Evolutionary conservation across 2,329 filamentous ascomycete species (phyloP).

Genomic region (Neopestalotiopsis rosae): DNA sequence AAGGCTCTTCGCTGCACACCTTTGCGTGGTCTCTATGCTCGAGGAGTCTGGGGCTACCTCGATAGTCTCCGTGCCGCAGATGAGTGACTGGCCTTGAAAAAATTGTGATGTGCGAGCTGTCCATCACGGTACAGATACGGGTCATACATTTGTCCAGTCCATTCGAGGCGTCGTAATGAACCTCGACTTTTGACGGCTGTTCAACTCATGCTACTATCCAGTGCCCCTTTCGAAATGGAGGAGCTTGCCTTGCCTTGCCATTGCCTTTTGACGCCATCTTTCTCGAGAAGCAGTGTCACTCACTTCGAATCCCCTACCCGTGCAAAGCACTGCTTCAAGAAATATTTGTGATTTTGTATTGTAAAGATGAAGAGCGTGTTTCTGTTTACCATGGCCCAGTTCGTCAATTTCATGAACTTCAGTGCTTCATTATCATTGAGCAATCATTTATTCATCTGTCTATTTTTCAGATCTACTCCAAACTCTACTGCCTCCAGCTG

Average conservation of each 20-base stretch:
- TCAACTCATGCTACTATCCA: background rate
- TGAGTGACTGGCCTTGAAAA: conserved; percentile 62
- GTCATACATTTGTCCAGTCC: conserved; percentile 52
- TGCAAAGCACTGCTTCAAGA: too few species aligned
- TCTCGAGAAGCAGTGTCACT: too few species aligned
- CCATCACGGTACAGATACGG: conserved; percentile 71
- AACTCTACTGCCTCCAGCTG: too few species aligned
- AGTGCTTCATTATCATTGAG: too few species aligned
- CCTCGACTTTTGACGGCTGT: background rate
- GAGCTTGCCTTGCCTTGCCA: background rate
- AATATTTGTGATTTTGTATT: too few species aligned
- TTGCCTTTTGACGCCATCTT: too few species aligned
- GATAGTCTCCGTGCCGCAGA: conserved; percentile 67
- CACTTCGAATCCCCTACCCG: too few species aligned
- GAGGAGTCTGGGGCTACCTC: conserved; percentile 61
- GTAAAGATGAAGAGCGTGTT: too few species aligned
- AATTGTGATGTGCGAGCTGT: conserved; percentile 61
- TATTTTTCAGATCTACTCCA: too few species aligned
- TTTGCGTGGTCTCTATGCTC: conserved; percentile 46
- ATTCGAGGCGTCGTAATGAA: background rate
- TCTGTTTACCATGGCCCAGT: too few species aligned
- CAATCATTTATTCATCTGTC: too few species aligned
- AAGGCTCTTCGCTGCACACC: conserved; percentile 58
- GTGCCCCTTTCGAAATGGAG: background rate
- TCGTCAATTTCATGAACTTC: too few species aligned